These are phyloP conservation scores for Lotmaria passim DNA, from an alignment of 208 protist species.

Conservation along the genomic window DNA sequence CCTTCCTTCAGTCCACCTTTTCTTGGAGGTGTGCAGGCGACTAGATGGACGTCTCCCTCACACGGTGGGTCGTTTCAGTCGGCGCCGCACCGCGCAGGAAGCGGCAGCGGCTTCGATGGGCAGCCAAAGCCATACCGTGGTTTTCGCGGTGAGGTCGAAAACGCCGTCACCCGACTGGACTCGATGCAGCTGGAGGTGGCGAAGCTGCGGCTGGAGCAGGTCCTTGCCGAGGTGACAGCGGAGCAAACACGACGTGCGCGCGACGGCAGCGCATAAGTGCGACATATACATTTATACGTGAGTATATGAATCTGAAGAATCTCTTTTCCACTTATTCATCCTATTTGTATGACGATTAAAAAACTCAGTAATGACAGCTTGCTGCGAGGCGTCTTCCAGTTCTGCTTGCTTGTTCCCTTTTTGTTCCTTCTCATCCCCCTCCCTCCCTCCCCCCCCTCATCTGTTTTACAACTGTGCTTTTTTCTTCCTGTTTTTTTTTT, in stretches of 20 bases:
- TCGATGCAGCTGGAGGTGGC: conserved; percentile 42
- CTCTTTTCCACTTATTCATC: too few relatives aligned
- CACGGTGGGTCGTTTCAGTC: conserved; percentile 1
- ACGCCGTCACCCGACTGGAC: conserved; percentile 26
- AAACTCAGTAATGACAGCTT: too few relatives aligned
- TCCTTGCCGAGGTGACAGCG: conserved; percentile 21
- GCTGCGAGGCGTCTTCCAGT: too few relatives aligned
- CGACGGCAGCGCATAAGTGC: not conserved
- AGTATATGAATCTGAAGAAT: too few relatives aligned
- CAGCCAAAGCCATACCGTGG: conserved; percentile 6
- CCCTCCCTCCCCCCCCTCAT: too few relatives aligned
- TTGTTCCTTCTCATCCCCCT: too few relatives aligned
- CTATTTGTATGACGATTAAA: too few relatives aligned
- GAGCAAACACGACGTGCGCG: conserved; percentile 2
- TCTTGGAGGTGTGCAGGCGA: not conserved
- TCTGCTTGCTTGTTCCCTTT: too few relatives aligned
- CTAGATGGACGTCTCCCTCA: not conserved
- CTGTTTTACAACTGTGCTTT: too few relatives aligned
- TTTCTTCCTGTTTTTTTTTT: too few relatives aligned
- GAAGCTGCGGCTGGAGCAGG: conserved; percentile 37
- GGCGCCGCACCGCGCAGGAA: conserved; percentile 1
- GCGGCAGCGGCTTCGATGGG: not conserved
- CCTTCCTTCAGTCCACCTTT: conserved; percentile 28
- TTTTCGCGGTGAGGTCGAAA: conserved; percentile 35
- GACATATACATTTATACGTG: too few relatives aligned